phyloP scores from a whole-genome alignment of 2,329 filamentous ascomycete genomes.

The Colletotrichum acutatum region DNA sequence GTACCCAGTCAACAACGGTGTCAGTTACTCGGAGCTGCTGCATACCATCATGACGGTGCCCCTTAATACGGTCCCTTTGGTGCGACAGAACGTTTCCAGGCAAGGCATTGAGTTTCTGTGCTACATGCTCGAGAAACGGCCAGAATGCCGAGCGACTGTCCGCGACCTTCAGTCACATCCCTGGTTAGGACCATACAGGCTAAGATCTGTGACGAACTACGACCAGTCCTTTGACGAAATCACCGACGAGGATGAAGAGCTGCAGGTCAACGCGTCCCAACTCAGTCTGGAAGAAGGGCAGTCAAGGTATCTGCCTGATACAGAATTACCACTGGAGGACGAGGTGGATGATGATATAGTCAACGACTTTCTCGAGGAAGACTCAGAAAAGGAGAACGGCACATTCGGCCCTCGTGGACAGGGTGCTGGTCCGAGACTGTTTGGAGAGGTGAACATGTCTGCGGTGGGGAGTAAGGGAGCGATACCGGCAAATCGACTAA shows the following conservation, averaged over 20 bases:
- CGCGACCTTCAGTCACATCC: slow-evolving; percentile 74
- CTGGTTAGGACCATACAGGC: slow-evolving; percentile 70
- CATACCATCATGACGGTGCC: slow-evolving; percentile 85
- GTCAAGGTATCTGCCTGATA: slow-evolving; percentile 30
- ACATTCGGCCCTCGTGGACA: slow-evolving; percentile 67
- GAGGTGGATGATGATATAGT: slow-evolving; percentile 51
- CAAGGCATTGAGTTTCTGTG: slow-evolving; percentile 78
- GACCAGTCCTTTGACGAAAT: slow-evolving; percentile 69
- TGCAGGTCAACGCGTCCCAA: slow-evolving; percentile 70
- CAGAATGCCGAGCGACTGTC: slow-evolving; percentile 80
- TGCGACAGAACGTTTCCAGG: slow-evolving; percentile 67
- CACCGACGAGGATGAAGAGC: slow-evolving; percentile 65
- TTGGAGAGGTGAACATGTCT: slow-evolving; percentile 66
- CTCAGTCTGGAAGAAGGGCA: slow-evolving; percentile 68
- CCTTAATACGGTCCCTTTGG: slow-evolving; percentile 74
- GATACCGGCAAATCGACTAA: slow-evolving; percentile 59
- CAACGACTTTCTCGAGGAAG: slow-evolving; percentile 64
- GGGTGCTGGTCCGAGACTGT: slow-evolving; percentile 54
- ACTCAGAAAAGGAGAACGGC: slow-evolving; percentile 84
- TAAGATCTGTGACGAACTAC: slow-evolving; percentile 42
- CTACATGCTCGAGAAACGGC: slow-evolving; percentile 84
- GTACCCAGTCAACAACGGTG: slow-evolving; percentile 81
- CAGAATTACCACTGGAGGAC: slow-evolving; percentile 42
- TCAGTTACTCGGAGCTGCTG: slow-evolving; percentile 82
- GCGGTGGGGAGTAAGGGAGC: slow-evolving; percentile 64